Base-by-base conservation (phyloP, 2,329 filamentous ascomycete genomes). In the Bipolaris zeicola region DNA sequence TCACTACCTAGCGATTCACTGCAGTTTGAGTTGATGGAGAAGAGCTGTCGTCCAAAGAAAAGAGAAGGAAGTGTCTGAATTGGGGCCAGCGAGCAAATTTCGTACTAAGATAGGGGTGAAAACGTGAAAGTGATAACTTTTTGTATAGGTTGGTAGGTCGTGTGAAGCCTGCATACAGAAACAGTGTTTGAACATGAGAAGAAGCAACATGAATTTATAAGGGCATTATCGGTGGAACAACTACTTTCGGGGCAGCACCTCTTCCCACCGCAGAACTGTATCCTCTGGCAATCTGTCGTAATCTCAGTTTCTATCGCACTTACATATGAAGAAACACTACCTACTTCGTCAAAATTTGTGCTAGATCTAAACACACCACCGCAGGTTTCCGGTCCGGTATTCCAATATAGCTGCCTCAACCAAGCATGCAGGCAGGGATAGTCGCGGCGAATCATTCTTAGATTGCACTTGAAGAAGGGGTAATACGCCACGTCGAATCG, bases 321-420 rank as follows among this genome's bases (percentile, higher is more conserved):
- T 8, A 7, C 14, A 20, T 26, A 0, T n/a, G 47, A 44, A 20
- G 2, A 37, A 20, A n/a, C 14, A 10, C 13, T 33, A 53, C 61
- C 52, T 61, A 71, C 67, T 7, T 53, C 52, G 14, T 70, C 68
- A 14, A 76, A 71, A 14, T 62, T 48, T 1, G 71, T 74, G 10
- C 68, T 73, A 14, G 56, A 59, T 49, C 63, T 69, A 51, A 75
- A 76, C 1, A 60, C 67, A 4, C 69, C 72, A 33, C 68, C 65
- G 10, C 52, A 51, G 0, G 66, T 72, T 51, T 69, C 64, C 13
- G 65, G 60, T 1, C 67, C 65, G 16, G 70, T 68, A 13, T 87
- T 87, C 93, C 93, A 97, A 80, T 96, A 97, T 61, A 96, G 79
- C 66, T 87, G 83, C 56, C 90, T 83, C 78, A 96, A 77, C 92